Conservation (phyloP, 148 eudicot genomes). For the Vaccinium macrocarpon region DNA sequence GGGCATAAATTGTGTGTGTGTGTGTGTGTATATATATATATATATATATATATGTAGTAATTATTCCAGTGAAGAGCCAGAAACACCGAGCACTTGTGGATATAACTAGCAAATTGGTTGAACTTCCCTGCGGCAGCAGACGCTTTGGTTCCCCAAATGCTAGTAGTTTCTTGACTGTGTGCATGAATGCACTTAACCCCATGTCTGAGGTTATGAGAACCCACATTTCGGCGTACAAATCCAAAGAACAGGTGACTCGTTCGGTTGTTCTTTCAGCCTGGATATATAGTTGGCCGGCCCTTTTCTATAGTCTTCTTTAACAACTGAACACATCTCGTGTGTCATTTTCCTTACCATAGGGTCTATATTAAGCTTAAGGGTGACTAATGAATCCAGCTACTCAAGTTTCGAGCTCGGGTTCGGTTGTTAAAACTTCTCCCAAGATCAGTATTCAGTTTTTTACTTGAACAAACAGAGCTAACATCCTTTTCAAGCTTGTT, state of each 20-base stretch:
- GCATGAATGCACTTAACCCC: not conserved
- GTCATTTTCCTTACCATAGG: not conserved
- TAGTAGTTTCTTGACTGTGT: too few species aligned
- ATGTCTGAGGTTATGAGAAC: too few species aligned
- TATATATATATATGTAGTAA: too few species aligned
- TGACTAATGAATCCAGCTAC: not conserved
- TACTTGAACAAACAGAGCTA: not conserved
- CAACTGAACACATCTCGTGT: not conserved
- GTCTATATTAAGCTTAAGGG: too few species aligned
- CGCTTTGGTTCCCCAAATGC: not conserved
- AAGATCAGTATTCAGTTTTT: too few species aligned
- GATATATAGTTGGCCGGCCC: not conserved
- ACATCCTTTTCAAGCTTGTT: too few species aligned
- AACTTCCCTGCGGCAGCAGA: too few species aligned
- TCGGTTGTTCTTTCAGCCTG: too few species aligned
- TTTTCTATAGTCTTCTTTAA: not conserved
- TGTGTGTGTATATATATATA: too few species aligned
- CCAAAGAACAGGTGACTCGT: not conserved
- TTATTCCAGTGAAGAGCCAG: not conserved
- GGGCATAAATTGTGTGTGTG: not conserved
- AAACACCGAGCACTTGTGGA: not conserved
- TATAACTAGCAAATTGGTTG: too few species aligned
- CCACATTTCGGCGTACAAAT: not conserved
- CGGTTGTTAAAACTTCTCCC: not conserved
- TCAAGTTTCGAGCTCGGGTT: not conserved